Evolutionary conservation across 495 filamentous ascomycete genomes (phyloP), one percentile per base, ranked within the genome.

Genomic region (Tuber aestivum): DNA sequence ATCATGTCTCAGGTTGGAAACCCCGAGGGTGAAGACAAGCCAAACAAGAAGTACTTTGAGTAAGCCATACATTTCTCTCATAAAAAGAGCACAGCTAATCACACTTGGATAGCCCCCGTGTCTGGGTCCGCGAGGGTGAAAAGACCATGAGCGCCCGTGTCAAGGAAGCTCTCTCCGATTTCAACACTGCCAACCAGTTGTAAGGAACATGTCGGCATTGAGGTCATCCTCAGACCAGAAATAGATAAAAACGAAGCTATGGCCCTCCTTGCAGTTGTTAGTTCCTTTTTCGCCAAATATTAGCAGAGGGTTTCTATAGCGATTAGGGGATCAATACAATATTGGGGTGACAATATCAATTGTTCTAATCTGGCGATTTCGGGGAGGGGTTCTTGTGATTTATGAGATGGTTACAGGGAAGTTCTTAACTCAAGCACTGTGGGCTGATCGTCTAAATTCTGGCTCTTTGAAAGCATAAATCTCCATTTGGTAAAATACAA

Each of bases 21-120:
- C 89, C 95, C 96, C 70, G 94, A 98, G 38, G 96, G 95, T 73
- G 88, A 89, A 38, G 92, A 95, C 87, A 97, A 97, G 90, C 95
- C 95, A 80, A 98, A 99, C 89, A 99, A 99, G 92, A 97, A 97
- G 89, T 95, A 89, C 90, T 98, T 95, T 86, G 95, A 97, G 82
- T 79, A 77, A 76, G 79, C 72, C 65, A 12, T 21, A 35, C n/a
- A 7, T n/a, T n/a, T 37, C 18, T 10, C 16, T 40, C 21, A 35
- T 69, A 69, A 69, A 12, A 20, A n/a, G 7, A 14, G n/a, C 27
- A 20, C 20, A 48, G 48, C 50, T 65, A 45, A 74, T 61, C 18
- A 38, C 69, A 71, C 41, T 75, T 42, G 77, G 72, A 61, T 80
- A 84, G 77, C 77, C 86, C 85, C 35, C 84, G 87, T 71, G 91